A percentile compares a stretch with the other conserved stretches of the same genome.
Conservation (phyloP, 2,329 filamentous ascomycete genomes). For the Verticillium nonalfalfae region DNA sequence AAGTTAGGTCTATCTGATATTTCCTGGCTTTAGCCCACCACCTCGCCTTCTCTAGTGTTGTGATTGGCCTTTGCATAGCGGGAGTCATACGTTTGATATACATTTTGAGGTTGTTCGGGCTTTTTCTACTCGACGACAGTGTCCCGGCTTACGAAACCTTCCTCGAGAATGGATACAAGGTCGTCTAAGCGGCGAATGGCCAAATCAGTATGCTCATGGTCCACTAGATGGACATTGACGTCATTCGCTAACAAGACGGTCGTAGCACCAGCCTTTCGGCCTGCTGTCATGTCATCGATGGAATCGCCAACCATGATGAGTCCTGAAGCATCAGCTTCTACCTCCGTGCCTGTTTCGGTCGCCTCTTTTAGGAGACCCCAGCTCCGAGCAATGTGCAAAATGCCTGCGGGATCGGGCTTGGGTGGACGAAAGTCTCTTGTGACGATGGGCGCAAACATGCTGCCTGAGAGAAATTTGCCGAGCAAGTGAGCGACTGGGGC, state of each 20-base stretch:
- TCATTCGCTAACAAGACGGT: constrained; percentile 85
- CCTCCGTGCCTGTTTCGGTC: constrained; percentile 6
- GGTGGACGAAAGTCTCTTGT: constrained; percentile 78
- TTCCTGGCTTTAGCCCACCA: neutral
- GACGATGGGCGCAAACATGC: constrained; percentile 70
- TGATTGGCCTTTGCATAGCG: neutral
- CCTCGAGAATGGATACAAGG: constrained; percentile 66
- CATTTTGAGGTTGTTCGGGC: neutral
- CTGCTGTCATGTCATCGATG: constrained; percentile 89
- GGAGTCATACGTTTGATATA: no score
- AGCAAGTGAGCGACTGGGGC: constrained; percentile 70
- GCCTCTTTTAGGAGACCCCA: constrained; percentile 53
- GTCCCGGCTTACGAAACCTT: constrained; percentile 49
- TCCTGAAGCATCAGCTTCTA: constrained; percentile 32
- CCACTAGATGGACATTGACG: constrained; percentile 64
- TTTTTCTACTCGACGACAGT: neutral
- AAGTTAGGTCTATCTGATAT: neutral
- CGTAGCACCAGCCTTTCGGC: constrained; percentile 73
- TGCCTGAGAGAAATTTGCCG: constrained; percentile 62
- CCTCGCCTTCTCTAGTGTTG: no score
- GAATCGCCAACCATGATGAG: constrained; percentile 70
- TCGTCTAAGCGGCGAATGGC: constrained; percentile 69
- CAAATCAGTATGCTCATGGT: constrained; percentile 72
- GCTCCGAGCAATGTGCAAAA: constrained; percentile 72
- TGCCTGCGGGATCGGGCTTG: constrained; percentile 84